Evolutionary conservation across 192 early-diverging fungal genomes (phyloP).

Genomic region (Coemansia sp.): DNA sequence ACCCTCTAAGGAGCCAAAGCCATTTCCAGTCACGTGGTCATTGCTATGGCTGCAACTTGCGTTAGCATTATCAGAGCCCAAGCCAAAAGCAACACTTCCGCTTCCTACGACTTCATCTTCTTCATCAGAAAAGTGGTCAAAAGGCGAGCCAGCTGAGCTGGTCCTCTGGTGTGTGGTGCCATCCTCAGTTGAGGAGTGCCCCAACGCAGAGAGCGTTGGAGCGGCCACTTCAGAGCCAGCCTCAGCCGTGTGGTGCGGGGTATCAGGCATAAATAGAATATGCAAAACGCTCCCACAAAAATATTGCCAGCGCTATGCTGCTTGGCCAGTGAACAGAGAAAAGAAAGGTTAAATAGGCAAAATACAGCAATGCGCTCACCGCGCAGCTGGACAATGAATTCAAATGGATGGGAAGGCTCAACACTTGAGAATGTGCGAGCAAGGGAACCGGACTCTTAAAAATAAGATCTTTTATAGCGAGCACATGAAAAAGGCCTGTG

Average conservation of each 20-base stretch:
- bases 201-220: neutral
- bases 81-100: conserved; percentile 4
- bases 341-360: neutral
- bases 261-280: conserved; percentile 13
- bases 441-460: neutral
- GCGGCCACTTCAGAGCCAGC: conserved; percentile 1
- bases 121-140: conserved; percentile 3
- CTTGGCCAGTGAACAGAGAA: neutral
- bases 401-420: neutral
- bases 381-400: neutral
- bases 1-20: neutral
- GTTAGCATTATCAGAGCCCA: neutral
- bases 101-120: conserved; percentile 9
- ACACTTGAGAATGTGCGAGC: neutral
- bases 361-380: neutral
- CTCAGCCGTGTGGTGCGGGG: conserved; percentile 10
- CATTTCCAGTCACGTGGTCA: neutral
- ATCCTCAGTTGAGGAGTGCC: neutral
- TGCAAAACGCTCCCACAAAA: conserved; percentile 1
- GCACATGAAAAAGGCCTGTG: neutral
- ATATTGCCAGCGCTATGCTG: neutral
- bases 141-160: neutral
- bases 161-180: neutral
- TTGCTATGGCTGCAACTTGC: neutral
- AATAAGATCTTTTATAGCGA: conserved; percentile 1